Evolutionary conservation across 2,329 filamentous ascomycete species (phyloP).

Genomic region (Bisporella sp.): DNA sequence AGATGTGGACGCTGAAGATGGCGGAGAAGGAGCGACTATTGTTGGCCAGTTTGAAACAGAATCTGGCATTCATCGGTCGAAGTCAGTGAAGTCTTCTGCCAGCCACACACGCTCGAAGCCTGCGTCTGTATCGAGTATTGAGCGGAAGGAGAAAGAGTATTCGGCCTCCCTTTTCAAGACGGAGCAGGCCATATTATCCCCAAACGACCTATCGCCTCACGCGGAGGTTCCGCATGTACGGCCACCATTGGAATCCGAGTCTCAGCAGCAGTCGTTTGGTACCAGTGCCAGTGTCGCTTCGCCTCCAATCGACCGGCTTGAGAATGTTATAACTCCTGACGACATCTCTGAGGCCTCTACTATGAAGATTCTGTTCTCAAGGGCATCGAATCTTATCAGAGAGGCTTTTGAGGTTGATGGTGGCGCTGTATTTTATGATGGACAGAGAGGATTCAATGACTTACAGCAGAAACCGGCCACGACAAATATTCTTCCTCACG

Average conservation of each 20-base stretch:
- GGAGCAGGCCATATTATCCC: slow-evolving; percentile 11
- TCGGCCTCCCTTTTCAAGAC: slow-evolving; percentile 12
- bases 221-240: background rate
- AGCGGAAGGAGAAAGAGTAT: slow-evolving; percentile 21
- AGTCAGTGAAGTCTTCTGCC: slow-evolving; percentile 12
- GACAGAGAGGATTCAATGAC: slow-evolving; percentile 22
- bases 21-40: slow-evolving; percentile 21
- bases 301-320: slow-evolving; percentile 7
- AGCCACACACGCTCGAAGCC: slow-evolving; percentile 5
- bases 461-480: slow-evolving; percentile 1
- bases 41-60: slow-evolving; percentile 24
- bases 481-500: background rate
- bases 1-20: slow-evolving; percentile 22
- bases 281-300: slow-evolving; percentile 12
- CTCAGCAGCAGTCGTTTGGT: slow-evolving; percentile 13
- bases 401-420: slow-evolving; percentile 28
- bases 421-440: slow-evolving; percentile 26
- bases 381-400: slow-evolving; percentile 27
- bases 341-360: slow-evolving; percentile 20
- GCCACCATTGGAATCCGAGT: slow-evolving; percentile 8
- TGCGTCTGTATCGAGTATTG: slow-evolving; percentile 8
- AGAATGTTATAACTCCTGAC: slow-evolving; percentile 6
- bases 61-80: slow-evolving; percentile 3
- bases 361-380: slow-evolving; percentile 22
- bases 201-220: background rate